Evolutionary conservation across 176 grass and related monocot genomes (phyloP), one percentile per base, ranked within the genome.

Genomic region (Oropetium thomaeum): DNA sequence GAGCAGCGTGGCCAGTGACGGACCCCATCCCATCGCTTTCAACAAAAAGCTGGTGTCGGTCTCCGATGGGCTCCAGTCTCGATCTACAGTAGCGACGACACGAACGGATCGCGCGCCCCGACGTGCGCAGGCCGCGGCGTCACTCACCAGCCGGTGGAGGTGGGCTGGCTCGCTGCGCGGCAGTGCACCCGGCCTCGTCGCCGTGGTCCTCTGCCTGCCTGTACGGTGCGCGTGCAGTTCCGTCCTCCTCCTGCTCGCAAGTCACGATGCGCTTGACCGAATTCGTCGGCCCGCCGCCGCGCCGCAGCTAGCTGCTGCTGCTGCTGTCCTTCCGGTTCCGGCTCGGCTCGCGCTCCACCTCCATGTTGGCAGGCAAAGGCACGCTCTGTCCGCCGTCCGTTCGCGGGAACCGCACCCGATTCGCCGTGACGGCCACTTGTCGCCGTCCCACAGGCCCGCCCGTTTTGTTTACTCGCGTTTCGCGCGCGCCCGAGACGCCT

Each of bases 1-100:
- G 41, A 25, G 62, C 65, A 12, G 32, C 19, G 9, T 27, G 29
- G 73, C 60, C 25, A 26, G 49, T 28, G 75, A 17, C n/a, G 39
- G 39, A 49, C 62, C 61, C 75, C 54, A 35, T 34, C 67, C 52
- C 60, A 16, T 83, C 85, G 79, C 85, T 61, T 44, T 87, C 85
- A 11, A 10, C 68, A 0, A 79, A 87, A 87, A 83, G 85, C 10
- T 16, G 44, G n/a, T 13, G 84, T 53, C 78, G 39, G 58, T 0
- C 39, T 71, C 79, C 1, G 20, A 3, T 13, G 73, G 58, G 19
- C 4, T 26, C 39, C 19, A n/a, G n/a, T n/a, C 39, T 38, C 17
- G n/a, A n/a, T 41, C 28, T 31, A 58, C 73, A 20, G 40, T 37
- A 17, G 73, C 16, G 62, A 75, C 68, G 47, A 58, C 59, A 30